Base-by-base conservation (phyloP, 2,329 filamentous ascomycete species). In the Pestalotiopsis sp. region DNA sequence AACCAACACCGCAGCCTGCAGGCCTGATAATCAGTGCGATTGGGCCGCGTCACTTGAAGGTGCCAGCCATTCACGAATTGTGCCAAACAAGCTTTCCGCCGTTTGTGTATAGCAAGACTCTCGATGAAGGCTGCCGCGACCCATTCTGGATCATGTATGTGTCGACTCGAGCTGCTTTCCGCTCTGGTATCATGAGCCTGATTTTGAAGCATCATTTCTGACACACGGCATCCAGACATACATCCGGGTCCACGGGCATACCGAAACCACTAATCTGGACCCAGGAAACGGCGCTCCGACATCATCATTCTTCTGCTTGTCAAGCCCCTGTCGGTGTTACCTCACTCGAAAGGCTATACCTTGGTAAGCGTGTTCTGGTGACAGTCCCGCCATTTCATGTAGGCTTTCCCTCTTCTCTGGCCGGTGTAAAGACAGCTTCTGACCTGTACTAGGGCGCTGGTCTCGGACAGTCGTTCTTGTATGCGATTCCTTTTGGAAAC, bases 361-460 rank as follows among this genome's bases (percentile, higher is more conserved):
- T 70, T 20, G 76, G 77, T 0, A 80, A 80, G 61, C 72, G 78
- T 11, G 68, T 81, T 2, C 71, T 82, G 36, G 71, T 73, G 3
- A 75, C 76, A 1, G 67, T 81, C 25, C 81, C 81, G 2, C 77
- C 78, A 4, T 83, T 82, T 57, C 80, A 82, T 70, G 72, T 72
- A 69, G 12, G 31, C 12, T 17, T 20, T 11, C 3, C n/a, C 31
- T 27, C 40, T n/a, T 41, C 27, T n/a, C 5, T 7, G 9, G n/a
- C n/a, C 17, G 4, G 4, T 27, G 52, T 20, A 57, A 17, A 57
- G 23, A 11, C 27, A 25, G 27, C 20, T 25, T 17, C 56, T 49
- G n/a, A 49, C 14, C 14, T 49, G 12, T 9, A 9, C n/a, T 41
- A 76, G 72, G 80, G 75, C 11, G 77, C 76, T 11, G 73, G 73